phyloP scores from a whole-genome alignment of 2,329 filamentous ascomycete species.

The Pyrenochaeta sp. region DNA sequence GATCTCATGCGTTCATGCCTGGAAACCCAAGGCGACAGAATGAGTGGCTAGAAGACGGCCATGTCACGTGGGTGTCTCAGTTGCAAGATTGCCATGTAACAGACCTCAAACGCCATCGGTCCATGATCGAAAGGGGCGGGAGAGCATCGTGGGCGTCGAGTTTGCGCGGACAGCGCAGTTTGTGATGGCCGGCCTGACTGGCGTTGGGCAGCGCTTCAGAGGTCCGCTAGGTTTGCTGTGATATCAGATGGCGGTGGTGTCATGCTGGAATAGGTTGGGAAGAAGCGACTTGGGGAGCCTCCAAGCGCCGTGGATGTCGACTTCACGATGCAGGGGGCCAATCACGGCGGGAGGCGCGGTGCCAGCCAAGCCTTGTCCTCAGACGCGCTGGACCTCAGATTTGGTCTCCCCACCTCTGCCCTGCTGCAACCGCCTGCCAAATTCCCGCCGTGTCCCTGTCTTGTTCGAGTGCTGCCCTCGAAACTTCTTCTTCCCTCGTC shows the following conservation, averaged over 20 bases:
- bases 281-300: conserved; percentile 26
- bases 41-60: conserved; percentile 26
- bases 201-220: conserved; percentile 22
- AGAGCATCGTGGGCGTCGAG: conserved; percentile 13
- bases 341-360: conserved; percentile 34
- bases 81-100: conserved; percentile 44
- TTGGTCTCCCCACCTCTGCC: conserved; percentile 45
- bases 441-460: conserved; percentile 39
- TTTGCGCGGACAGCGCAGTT: conserved; percentile 17
- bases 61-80: conserved; percentile 48
- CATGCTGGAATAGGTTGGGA: conserved; percentile 35
- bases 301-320: conserved; percentile 44
- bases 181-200: conserved; percentile 5
- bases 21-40: conserved; percentile 18
- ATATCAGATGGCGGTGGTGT: conserved; percentile 35
- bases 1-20: conserved; percentile 48
- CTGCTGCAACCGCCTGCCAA: conserved; percentile 47
- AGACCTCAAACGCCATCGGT: conserved; percentile 45
- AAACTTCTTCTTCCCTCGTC: conserved; percentile 33
- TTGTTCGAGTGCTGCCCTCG: conserved; percentile 37
- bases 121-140: conserved; percentile 20
- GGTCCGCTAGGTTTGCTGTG: conserved; percentile 12
- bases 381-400: conserved; percentile 48
- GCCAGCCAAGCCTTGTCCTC: conserved; percentile 42
- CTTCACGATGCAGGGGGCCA: conserved; percentile 35